A percentile compares a stretch with the other conserved stretches of the same genome.
Evolutionary conservation across 257 asterid species (phyloP).

Genomic region (Lavandula angustifolia): DNA sequence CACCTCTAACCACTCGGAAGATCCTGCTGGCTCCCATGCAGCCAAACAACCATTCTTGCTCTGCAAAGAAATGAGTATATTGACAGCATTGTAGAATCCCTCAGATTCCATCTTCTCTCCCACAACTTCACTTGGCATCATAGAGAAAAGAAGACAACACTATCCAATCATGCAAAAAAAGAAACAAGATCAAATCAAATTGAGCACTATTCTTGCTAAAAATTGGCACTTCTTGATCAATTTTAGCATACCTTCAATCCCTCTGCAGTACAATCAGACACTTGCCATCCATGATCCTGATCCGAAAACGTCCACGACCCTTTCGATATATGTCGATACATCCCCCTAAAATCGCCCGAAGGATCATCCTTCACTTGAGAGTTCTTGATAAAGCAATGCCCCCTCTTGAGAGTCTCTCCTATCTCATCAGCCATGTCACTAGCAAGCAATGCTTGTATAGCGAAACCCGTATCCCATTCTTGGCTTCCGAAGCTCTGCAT

Average conservation of each 20-base stretch:
- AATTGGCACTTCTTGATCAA: too few species aligned
- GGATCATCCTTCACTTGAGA: slow-evolving; percentile 37
- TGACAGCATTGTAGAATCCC: slow-evolving; percentile 50
- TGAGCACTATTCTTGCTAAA: too few species aligned
- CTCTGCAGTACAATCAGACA: slow-evolving; percentile 59
- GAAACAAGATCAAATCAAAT: too few species aligned
- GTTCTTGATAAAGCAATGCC: slow-evolving; percentile 45
- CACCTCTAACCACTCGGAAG: slow-evolving; percentile 61
- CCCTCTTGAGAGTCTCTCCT: slow-evolving; percentile 35
- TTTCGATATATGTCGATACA: slow-evolving; percentile 57
- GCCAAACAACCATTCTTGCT: slow-evolving; percentile 54
- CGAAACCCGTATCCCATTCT: slow-evolving; percentile 56
- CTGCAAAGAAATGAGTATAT: slow-evolving; percentile 53
- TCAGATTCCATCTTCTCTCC: slow-evolving; percentile 40
- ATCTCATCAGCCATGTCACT: slow-evolving; percentile 44
- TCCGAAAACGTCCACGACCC: slow-evolving; percentile 60
- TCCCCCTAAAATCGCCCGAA: slow-evolving; percentile 36
- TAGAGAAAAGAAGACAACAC: slow-evolving; percentile 33
- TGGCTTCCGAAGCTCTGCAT: slow-evolving; percentile 54
- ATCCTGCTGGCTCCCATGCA: slow-evolving; percentile 62
- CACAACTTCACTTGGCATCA: slow-evolving; percentile 43
- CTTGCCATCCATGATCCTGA: slow-evolving; percentile 70
- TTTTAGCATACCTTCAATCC: slow-evolving; percentile 45
- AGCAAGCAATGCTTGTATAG: slow-evolving; percentile 54
- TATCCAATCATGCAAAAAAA: too few species aligned